phyloP scores from a whole-genome alignment of 352 stramenopile genomes.

The Pythium dissotocum region DNA sequence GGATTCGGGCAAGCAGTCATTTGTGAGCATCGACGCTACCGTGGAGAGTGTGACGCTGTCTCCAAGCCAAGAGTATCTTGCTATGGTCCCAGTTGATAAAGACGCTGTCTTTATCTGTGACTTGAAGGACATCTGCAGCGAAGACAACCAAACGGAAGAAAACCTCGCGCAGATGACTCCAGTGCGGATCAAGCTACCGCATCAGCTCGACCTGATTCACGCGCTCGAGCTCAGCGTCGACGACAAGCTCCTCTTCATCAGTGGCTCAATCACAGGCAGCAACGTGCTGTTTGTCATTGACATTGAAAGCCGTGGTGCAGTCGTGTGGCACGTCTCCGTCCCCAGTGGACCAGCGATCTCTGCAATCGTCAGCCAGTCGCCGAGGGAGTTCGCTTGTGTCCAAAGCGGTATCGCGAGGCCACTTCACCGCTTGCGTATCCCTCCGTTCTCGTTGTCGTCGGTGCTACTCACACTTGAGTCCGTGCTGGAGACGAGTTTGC shows the following conservation, averaged over 20 bases:
- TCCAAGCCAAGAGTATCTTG: neutral
- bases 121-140: neutral
- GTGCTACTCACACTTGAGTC: slow-evolving; percentile 18
- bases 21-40: neutral
- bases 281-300: slow-evolving; percentile 19
- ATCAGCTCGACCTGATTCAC: neutral
- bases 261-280: neutral
- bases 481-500: neutral
- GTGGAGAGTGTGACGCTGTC: slow-evolving; percentile 18
- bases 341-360: neutral
- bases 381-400: slow-evolving; percentile 22
- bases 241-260: slow-evolving; percentile 13
- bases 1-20: slow-evolving; percentile 19
- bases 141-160: slow-evolving; percentile 18
- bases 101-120: slow-evolving; percentile 9
- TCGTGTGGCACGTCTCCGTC: slow-evolving; percentile 2
- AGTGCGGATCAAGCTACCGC: slow-evolving; percentile 3
- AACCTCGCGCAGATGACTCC: neutral
- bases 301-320: slow-evolving; percentile 2
- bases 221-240: slow-evolving; percentile 22
- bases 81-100: neutral
- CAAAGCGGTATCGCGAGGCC: neutral
- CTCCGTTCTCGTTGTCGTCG: slow-evolving; percentile 13
- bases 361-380: slow-evolving; percentile 15
- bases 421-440: slow-evolving; percentile 10